A percentile compares a stretch with the other conserved stretches of the same genome.
These are phyloP conservation scores for Diospyros lotus DNA, from an alignment of 148 eudicot genomes.

Conservation along the genomic window DNA sequence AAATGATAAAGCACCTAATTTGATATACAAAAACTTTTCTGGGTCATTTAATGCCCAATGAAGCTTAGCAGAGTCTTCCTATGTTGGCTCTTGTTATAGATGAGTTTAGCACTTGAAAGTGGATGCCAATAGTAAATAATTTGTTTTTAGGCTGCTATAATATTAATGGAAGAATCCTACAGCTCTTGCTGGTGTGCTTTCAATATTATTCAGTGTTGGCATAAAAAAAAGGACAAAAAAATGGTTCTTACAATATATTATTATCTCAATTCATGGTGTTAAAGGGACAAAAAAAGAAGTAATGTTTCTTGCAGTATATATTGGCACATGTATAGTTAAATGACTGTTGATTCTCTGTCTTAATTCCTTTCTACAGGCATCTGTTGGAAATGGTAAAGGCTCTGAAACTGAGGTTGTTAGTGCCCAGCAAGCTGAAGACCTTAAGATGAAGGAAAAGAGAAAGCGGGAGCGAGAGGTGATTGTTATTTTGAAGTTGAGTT, in stretches of 20 bases:
- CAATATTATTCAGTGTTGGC: no score
- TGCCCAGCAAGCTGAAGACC: constrained; percentile 83
- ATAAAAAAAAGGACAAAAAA: no score
- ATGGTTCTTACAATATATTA: no score
- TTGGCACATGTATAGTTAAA: not conserved
- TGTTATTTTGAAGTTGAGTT: constrained; percentile 7
- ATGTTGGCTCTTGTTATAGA: no score
- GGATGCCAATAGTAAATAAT: not conserved
- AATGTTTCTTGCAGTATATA: not conserved
- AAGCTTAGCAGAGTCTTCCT: no score
- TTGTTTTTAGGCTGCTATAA: not conserved
- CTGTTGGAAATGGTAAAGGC: constrained; percentile 35
- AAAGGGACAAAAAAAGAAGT: no score
- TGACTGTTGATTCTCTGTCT: not conserved
- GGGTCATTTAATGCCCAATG: no score
- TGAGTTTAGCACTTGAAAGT: not conserved
- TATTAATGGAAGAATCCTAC: not conserved
- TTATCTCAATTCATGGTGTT: no score
- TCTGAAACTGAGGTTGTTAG: constrained; percentile 50
- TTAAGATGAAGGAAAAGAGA: constrained; percentile 93
- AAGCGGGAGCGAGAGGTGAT: constrained; percentile 87
- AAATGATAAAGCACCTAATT: no score
- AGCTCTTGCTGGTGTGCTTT: not conserved
- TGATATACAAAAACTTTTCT: no score
- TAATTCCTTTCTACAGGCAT: constrained; percentile 33